Base-by-base conservation (phyloP, 768 basidiomycete species). In the Collybiopsis confluens region DNA sequence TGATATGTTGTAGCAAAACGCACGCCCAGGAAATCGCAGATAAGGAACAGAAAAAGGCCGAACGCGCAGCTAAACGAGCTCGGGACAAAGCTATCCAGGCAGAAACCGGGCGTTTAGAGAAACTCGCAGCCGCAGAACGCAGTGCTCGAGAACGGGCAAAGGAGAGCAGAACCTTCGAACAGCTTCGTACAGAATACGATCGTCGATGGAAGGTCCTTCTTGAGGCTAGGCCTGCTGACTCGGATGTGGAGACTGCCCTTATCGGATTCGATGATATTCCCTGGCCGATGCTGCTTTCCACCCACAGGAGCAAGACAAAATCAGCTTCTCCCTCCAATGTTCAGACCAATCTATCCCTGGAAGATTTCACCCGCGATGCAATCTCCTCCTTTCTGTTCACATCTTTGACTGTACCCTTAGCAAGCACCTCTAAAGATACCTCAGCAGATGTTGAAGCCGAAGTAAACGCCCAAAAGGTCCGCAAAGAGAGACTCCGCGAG, bases 1-100 rank as follows among this genome's bases (percentile, higher is more conserved):
- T 35, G 54, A 45, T 52, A 52, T 41, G 52, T 40, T 27, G 53
- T 51, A 16, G 38, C 57, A 84, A 79, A 68, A 83, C 80, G 9
- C 85, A 90, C 59, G 82, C 82, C 1, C 76, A 76, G 20, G 83
- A 88, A 68, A 78, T 81, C 66, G 83, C 76, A 51, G 85, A 90
- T 56, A 73, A 82, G 52, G 73, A 77, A 53, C 79, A 75, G 15
- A 72, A 75, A 57, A 76, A 85, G 56, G 80, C 80, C 1, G 74
- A 75, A 48, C 73, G 65, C 54, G 81, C 72, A 1, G 80, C 81
- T 4, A 80, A 75, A 24, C 72, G 71, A 26, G 80, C 78, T 1
- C 77, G 80, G 46, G 77, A 79, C 60, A 80, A 80, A 58, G 76
- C 78, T 33, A 64, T 76, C 43, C 78, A 70, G 54, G 76, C 72